Evolutionary conservation across 331 rosid species (phyloP).

Genomic region (Acacia concinna): DNA sequence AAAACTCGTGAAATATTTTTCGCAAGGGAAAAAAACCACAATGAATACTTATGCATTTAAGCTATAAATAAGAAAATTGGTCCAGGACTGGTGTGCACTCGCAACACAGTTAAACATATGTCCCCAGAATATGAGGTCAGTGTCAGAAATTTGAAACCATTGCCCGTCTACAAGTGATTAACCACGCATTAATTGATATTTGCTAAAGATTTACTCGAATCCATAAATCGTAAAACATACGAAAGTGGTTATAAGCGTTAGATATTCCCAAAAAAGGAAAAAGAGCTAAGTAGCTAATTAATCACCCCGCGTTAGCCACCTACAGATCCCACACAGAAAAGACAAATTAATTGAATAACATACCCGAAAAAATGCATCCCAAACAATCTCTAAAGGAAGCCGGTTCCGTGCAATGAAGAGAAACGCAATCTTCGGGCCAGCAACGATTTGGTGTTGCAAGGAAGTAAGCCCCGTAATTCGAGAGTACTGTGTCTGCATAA

Average conservation of each 20-base stretch:
- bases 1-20: not conserved
- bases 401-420: constrained; percentile 94
- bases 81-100: not conserved
- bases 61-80: not conserved
- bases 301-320: constrained; percentile 18
- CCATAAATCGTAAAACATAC: not conserved
- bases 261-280: constrained; percentile 12
- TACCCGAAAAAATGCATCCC: constrained; percentile 93
- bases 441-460: constrained; percentile 48
- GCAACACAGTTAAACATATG: not conserved
- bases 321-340: constrained; percentile 18
- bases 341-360: not conserved
- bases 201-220: constrained; percentile 13
- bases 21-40: not conserved
- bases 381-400: constrained; percentile 79
- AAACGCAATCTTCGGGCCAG: constrained; percentile 78
- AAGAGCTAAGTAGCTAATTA: not conserved
- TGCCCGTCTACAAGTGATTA: not conserved
- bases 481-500: constrained; percentile 69
- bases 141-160: not conserved
- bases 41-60: not conserved
- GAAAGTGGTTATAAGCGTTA: constrained; percentile 20
- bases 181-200: constrained; percentile 3
- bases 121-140: not conserved
- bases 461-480: constrained; percentile 61